Base-by-base conservation (phyloP, 2,329 filamentous ascomycete genomes). In the Cryphonectria carpinicola region DNA sequence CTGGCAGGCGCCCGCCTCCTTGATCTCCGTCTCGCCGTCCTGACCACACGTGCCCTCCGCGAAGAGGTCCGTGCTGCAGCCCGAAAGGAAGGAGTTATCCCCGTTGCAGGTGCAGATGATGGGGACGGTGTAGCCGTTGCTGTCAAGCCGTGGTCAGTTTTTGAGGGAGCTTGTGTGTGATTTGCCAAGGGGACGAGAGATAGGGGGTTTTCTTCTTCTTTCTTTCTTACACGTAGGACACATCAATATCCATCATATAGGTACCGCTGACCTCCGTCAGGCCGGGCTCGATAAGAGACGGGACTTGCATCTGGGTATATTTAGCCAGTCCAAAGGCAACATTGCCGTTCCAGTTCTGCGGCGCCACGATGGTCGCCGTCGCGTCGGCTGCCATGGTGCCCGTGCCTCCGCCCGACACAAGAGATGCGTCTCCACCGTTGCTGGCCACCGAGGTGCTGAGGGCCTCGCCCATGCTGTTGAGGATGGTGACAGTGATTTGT, bases 121-220 rank as follows among this genome's bases (percentile, higher is more conserved):
- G 54, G 68, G 65, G 46, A 72, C 68, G 43, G 71, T 70, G 62
- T 62, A 72, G 61, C 71, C 71, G 39, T 70, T 72, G 65, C 71
- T 71, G 39, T 62, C 4, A 11, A 28, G 11, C 14, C 5, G 19
- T 7, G 4, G 52, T 54, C 14, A 65, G 7, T 4, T 32, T 4
- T 22, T 62, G 60, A 28, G 19, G 3, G 60, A 41, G 19, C 2
- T 17, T 25, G n/a, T 17, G n/a, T 61, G 17, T 67, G 22, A 49
- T 22, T 49, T 46, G 8, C 28, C 25, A 39, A 39, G 37, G 37
- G 37, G 37, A 39, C 37, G 4, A 37, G 37, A 37, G 4, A 4
- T 3, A 32, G 32, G 37, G 10, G 37, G 11, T 39, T 37, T 28
- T 28, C 28, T 28, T 37, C 10, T 37, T 37, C 37, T 39, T 32